These are phyloP conservation scores for Penicillium sp. DNA, from an alignment of 2,329 filamentous ascomycete genomes.

Conservation along the genomic window DNA sequence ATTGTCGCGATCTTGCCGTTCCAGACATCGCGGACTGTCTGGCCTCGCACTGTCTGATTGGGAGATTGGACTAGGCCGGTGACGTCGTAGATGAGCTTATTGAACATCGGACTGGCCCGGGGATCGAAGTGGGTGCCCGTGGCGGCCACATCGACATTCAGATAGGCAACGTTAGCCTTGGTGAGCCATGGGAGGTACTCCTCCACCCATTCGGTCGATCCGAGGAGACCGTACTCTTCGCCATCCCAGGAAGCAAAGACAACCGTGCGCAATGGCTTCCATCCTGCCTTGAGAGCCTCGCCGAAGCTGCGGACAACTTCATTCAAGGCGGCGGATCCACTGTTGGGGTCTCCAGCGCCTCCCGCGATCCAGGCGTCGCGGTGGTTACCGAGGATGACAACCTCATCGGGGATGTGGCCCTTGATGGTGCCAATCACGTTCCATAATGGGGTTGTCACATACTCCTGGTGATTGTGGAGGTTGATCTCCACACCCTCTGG, in stretches of 20 bases:
- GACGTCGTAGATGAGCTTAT: conserved; percentile 66
- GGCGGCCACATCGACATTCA: conserved; percentile 79
- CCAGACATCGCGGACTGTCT: conserved; percentile 69
- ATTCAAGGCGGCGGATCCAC: conserved; percentile 72
- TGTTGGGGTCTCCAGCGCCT: conserved; percentile 79
- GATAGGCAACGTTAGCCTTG: conserved; percentile 69
- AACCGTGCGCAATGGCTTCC: conserved; percentile 83
- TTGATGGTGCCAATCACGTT: conserved; percentile 92
- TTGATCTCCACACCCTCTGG: conserved; percentile 69
- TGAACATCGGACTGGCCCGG: conserved; percentile 69
- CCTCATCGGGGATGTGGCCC: conserved; percentile 77
- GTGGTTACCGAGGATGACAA: conserved; percentile 87
- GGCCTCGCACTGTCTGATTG: conserved; percentile 67
- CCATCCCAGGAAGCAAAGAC: conserved; percentile 85
- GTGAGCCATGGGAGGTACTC: conserved; percentile 80
- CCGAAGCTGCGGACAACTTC: conserved; percentile 75
- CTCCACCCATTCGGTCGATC: conserved; percentile 90
- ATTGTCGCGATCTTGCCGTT: conserved; percentile 59
- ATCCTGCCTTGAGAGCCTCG: conserved; percentile 65
- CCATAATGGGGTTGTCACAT: conserved; percentile 78
- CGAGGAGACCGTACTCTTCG: conserved; percentile 80
- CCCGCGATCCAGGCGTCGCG: conserved; percentile 85
- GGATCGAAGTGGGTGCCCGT: conserved; percentile 61
- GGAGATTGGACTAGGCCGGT: conserved; percentile 63
- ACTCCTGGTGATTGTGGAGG: conserved; percentile 74